phyloP scores from a whole-genome alignment of 192 early-diverging fungal species.

The Glomus cerebriforme region DNA sequence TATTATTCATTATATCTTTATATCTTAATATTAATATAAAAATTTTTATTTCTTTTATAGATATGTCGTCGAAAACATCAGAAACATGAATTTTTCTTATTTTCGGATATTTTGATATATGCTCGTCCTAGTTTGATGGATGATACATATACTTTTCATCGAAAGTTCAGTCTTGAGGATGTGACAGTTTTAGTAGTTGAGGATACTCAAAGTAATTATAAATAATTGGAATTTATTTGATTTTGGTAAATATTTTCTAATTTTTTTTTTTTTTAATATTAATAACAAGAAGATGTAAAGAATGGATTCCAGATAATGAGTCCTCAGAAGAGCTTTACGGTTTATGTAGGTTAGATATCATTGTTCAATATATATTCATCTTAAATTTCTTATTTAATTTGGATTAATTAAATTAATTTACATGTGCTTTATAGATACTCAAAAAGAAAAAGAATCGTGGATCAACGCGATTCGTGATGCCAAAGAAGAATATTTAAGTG shows the following conservation, averaged over 20 bases:
- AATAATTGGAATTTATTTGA: no score
- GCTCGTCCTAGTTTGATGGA: slow-evolving; percentile 54
- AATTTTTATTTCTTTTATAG: not conserved
- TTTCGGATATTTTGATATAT: slow-evolving; percentile 79
- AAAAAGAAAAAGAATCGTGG: slow-evolving; percentile 63
- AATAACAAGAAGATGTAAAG: slow-evolving; percentile 53
- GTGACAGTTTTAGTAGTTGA: slow-evolving; percentile 37
- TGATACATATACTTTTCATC: slow-evolving; percentile 66
- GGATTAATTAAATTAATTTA: not conserved
- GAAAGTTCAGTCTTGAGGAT: slow-evolving; percentile 69
- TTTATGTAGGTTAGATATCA: slow-evolving; percentile 51
- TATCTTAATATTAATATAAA: not conserved
- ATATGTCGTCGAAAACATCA: slow-evolving; percentile 78
- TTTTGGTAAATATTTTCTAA: not conserved
- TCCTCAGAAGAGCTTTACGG: slow-evolving; percentile 77
- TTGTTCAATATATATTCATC: not conserved
- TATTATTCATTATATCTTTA: not conserved
- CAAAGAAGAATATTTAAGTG: slow-evolving; percentile 55
- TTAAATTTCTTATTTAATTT: not conserved
- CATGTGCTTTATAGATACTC: slow-evolving; percentile 37
- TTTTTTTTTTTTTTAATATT: slow-evolving; percentile 52
- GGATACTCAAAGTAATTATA: not conserved
- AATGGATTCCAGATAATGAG: slow-evolving; percentile 80
- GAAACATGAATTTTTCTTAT: slow-evolving; percentile 67
- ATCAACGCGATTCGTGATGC: slow-evolving; percentile 61